Base-by-base conservation (phyloP, 2,329 filamentous ascomycete species). In the Claviceps sp. region DNA sequence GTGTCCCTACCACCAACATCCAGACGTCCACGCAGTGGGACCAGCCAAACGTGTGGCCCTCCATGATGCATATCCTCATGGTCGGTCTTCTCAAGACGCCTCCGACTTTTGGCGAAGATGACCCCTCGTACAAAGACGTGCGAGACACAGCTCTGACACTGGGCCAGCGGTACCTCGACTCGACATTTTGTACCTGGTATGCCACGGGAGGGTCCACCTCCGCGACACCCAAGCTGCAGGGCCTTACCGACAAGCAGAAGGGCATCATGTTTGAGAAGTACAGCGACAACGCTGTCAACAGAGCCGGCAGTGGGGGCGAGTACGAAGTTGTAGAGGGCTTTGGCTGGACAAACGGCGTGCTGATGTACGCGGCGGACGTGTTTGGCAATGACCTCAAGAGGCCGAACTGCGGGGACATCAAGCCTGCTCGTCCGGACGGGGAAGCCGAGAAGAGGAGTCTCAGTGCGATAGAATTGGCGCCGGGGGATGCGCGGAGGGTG, bases 201-300 rank as follows among this genome's bases (percentile, higher is more conserved):
- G 78, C 78, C 5, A 85, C 82, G 0, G 82, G 82, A 22, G 82
- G 82, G 3, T 72, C 75, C 2, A 84, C 80, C 0, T 68, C 69
- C 11, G 65, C 70, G 55, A 73, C 69, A 43, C 75, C 75, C 34
- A 75, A 71, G 61, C 68, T 82, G 50, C 62, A 64, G 16, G 76
- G 76, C 1, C 62, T 77, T 1, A 59, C 64, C 0, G 59, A 68
- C 1, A 58, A 68, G 6, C 66, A 71, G 20, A 65, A 65, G 7
- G 82, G 82, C 22, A 78, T 77, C 61, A 85, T 86, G 71, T 86
- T 85, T 61, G 82, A 86, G 63, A 85, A 85, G 70, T 85, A 85
- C 60, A 71, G 69, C 13, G 78, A 83, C 57, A 76, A 76, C 52
- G 66, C 75, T 7, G 79, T 74, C 45, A 81, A 83, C 55, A 75